Base-by-base conservation (phyloP, 2,329 filamentous ascomycete genomes). In the Xylaria digitata region DNA sequence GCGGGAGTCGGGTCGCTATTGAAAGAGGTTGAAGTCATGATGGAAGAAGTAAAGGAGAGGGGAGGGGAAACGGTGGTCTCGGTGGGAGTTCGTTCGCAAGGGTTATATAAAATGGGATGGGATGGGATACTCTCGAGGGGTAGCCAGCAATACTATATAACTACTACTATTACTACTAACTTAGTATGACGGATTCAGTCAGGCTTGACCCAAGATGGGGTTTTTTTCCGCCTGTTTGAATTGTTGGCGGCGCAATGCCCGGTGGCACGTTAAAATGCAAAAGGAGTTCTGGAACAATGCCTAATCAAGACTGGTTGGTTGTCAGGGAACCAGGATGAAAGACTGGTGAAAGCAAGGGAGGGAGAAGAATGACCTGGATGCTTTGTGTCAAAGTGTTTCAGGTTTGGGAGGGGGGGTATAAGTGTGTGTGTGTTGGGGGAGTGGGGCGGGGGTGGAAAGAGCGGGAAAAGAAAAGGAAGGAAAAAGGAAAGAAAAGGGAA, bases 1-100 rank as follows among this genome's bases (percentile, higher is more conserved):
- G 88, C 88, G 65, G 86, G 82, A 61, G 87, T 88, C 57, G 79
- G 81, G 70, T 82, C 81, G 70, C 15, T 66, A 63, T 72, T 72
- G 58, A 75, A 69, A 53, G 74, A 71, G 53, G 73, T 67, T 61
- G 75, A 77, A 57, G 85, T 81, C 86, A 88, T 88, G 77, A 61
- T 83, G 72, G 70, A 59, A 23, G 17, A 67, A 61, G 19, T 21
- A 49, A 69, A 54, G 48, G 53, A 63, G 54, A 34, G 26, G 26
- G 21, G 37, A 40, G 57, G 9, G 32, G 15, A 30, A 32, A 34
- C 21, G 63, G 49, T 26, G 43, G 30, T 65, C 61, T 66, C 34
- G 57, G 64, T 50, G 58, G 65, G 50, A 53, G 54, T 57, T 59
- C 11, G 58, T 45, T 50, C 48, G 58, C 50, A 61, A 65, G 66